Base-by-base conservation (phyloP, 306 rosid species). In the Castanea sativa region DNA sequence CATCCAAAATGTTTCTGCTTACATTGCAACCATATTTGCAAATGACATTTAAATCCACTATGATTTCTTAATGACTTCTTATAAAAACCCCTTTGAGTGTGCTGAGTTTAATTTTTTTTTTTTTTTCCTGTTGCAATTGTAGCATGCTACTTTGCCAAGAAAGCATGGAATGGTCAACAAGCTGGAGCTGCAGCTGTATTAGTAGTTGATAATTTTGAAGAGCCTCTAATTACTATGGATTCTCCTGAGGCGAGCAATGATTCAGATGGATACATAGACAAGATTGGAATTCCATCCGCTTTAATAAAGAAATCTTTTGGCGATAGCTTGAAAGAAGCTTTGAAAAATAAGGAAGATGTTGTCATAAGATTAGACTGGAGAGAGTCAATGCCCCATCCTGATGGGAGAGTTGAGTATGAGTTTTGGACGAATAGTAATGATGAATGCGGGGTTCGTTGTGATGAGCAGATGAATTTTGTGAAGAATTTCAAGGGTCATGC, bases 341-440 rank as follows among this genome's bases (percentile, higher is more conserved):
- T 89, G 38, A 79, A 76, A n/a, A 87, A 76, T 56, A 59, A 75
- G 1, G 91, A 89, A 8, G 90, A 88, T 9, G 91, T 95, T 58
- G 32, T 88, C 81, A 65, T 95, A 3, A 84, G 89, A 81, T 79
- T 95, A 30, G 99, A 95, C 56, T 95, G 99, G 99, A 83, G 96
- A 55, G 98, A 95, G 82, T 89, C 98, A 4, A 79, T 95, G 63
- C 99, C 98, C 27, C 92, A 91, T 78, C 98, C 99, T 1, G 99
- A 95, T 70, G 59, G 81, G 38, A 85, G 96, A 69, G 99, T 95
- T 13, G 99, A 92, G 88, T 95, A 92, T 23, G 97, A 95, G 86
- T 89, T 95, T 64, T 95, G 99, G 99, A 95, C 99, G 6, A 95
- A 95, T 84, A 93, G 98, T 89, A 95, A 93, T 1, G 98, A 91